Conservation (phyloP, 2,329 filamentous ascomycete genomes). For the Graphiopsis chlorocephala region DNA sequence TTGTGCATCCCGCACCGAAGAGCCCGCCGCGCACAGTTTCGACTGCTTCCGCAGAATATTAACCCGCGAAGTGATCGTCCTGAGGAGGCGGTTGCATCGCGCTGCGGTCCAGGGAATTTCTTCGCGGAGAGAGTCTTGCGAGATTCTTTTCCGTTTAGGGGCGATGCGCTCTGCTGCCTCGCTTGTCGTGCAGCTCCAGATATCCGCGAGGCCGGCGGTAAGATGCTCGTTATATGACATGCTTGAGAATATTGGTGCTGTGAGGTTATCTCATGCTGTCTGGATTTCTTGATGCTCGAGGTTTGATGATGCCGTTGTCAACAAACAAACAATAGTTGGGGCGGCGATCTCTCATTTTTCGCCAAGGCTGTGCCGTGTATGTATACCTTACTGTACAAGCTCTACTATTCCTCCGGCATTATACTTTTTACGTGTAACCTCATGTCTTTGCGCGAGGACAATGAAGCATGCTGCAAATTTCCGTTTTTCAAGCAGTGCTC, state of each 20-base stretch:
- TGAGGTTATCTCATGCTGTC: not conserved
- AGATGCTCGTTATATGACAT: conserved; percentile 16
- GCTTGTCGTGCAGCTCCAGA: conserved; percentile 6
- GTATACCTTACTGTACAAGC: not conserved
- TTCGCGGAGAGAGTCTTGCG: not conserved
- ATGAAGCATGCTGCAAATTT: not conserved
- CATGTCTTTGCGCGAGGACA: too few relatives aligned
- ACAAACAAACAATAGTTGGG: conserved; percentile 10
- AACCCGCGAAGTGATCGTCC: conserved; percentile 42
- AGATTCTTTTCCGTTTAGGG: conserved; percentile 16
- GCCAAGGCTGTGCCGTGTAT: conserved; percentile 10
- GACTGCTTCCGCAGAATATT: conserved; percentile 35
- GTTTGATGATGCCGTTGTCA: conserved; percentile 1
- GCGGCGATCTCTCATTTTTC: not conserved
- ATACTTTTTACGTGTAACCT: not conserved
- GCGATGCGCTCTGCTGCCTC: conserved; percentile 4
- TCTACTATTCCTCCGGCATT: not conserved
- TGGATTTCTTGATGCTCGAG: not conserved
- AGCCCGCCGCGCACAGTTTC: not conserved
- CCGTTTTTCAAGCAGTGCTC: not conserved
- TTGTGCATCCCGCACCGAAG: not conserved
- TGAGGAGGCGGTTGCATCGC: conserved; percentile 43
- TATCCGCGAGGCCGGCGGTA: not conserved
- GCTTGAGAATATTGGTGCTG: not conserved
- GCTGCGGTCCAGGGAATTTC: conserved; percentile 41